Evolutionary conservation across 352 stramenopile genomes (phyloP), one percentile per base, ranked within the genome.

Genomic region (Pythium phragmitis): DNA sequence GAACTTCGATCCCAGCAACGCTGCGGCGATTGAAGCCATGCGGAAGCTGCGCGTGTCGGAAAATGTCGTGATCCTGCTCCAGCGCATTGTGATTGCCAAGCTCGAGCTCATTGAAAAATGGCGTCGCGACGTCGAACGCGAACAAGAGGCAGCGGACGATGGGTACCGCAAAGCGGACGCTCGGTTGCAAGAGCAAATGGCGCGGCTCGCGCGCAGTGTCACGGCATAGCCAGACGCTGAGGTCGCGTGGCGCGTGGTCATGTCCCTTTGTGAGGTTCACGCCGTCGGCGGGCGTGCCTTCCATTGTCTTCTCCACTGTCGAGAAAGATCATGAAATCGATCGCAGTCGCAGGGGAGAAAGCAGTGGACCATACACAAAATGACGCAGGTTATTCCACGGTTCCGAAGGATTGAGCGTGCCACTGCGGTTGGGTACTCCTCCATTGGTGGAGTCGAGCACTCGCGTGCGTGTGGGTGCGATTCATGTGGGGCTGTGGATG

Each of bases 31-130:
- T 56, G 78, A 95, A 76, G 82, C 82, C 53, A 86, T 86, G 73
- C 82, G 86, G 28, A 88, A 92, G 56, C 70, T 95, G 37, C 83
- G 87, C 59, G 73, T 67, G 57, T 85, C 86, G 6, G 86, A 95
- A 63, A 93, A 91, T 60, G 76, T 91, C 16, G 63, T 93, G 45
- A 89, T 95, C 70, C 72, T 92, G 67, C 62, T 91, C 61, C 86
- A 95, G 64, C 82, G 84, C 6, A 75, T 92, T 34, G 86, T 92
- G 61, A 87, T 92, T 41, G 77, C 89, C 57, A 95, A 95, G 65
- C 71, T 91, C 3, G 84, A 92, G 64, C 62, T 85, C n/a, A 76
- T 95, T 21, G 82, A 91, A 16, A 81, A 88, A 60, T 95, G 86
- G 86, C 83, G 86, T 50, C 58, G 65, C 7, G 75, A 88, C 54